Evolutionary conservation across 352 stramenopile species (phyloP), one percentile per base, ranked within the genome.

Genomic region (Aphanomyces cochlioides): DNA sequence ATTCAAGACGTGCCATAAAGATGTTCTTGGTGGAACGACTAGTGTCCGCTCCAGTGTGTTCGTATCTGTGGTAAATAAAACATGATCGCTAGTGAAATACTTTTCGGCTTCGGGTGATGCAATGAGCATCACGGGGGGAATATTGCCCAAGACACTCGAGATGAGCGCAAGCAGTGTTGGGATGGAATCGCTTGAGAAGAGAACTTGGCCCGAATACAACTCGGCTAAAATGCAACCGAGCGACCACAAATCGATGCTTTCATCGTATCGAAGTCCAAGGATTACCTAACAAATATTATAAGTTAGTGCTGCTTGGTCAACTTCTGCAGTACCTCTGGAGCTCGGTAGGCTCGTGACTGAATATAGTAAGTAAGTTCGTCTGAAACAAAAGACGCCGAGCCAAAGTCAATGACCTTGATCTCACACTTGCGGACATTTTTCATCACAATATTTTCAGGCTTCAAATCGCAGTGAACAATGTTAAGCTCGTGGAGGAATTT

Each of bases 371-470:
- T 85, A 47, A 96, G 78, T 50, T 82, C 76, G 75, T 97, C 90
- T 19, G 79, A 95, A 38, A 85, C 75, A 76, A 94, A 98, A 74
- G 90, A 97, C 63, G 76, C 84, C 58, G 79, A 93, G 38, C 92
- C 94, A 81, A 98, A 98, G 70, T 98, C 94, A 72, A 98, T 98
- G 21, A 98, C 56, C 78, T 98, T 98, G 21, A 97, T 67, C 21
- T 75, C 69, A 47, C 79, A 74, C n/a, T 17, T 60, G n/a, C 45
- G 38, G 68, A 67, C 74, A 38, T 39, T 67, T 41, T 72, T 66
- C 19, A 92, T 74, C 3, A 95, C 72, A 60, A 96, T 94, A 76
- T 96, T 96, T 69, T 98, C 94, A 37, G 94, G 93, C 79, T 98
- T 98, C 19, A 98, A 74, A 76, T 98, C 94, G 74, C 89, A 97